Percentiles rank a stretch among this genome's conserved stretches.
Evolutionary conservation across 140 eudicot species (phyloP).

Genomic region (Oenanthe javanica): DNA sequence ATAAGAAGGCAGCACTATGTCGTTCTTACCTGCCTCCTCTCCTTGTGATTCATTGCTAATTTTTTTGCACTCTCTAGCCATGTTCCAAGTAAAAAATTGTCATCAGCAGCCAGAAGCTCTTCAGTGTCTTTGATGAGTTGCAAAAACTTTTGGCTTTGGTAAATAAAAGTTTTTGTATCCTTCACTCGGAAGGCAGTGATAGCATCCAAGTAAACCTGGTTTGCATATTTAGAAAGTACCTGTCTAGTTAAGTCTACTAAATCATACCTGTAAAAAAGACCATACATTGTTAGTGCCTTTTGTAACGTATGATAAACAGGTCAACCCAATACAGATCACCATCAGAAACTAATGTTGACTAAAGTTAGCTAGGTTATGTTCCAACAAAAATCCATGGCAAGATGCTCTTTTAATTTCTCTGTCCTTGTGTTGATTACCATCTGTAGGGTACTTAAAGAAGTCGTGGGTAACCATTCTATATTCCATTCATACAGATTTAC

Average conservation of each 20-base stretch:
- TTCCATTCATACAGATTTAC: neutral
- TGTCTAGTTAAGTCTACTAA: conserved; percentile 97
- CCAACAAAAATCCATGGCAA: neutral
- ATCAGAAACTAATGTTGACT: neutral
- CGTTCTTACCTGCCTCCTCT: conserved; percentile 56
- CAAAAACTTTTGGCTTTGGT: conserved; percentile 46
- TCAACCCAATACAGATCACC: neutral
- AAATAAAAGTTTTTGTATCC: conserved; percentile 46
- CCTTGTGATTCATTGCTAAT: conserved; percentile 48
- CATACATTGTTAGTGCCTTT: neutral
- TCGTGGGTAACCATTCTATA: neutral
- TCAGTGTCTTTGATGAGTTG: conserved; percentile 77
- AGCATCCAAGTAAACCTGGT: conserved; percentile 71
- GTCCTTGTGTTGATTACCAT: neutral
- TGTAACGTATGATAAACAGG: neutral
- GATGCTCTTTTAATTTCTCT: neutral
- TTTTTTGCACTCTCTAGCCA: conserved; percentile 88
- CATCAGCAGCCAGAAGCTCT: conserved; percentile 79
- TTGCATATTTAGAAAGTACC: conserved; percentile 82
- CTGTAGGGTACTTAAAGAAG: neutral
- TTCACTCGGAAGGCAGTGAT: conserved; percentile 46
- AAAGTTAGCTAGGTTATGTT: neutral
- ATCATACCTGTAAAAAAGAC: conserved; percentile 60
- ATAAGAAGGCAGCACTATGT: neutral
- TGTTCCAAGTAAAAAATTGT: conserved; percentile 89